phyloP scores from a whole-genome alignment of 768 basidiomycete genomes.

The Amanita pseudoporphyria region DNA sequence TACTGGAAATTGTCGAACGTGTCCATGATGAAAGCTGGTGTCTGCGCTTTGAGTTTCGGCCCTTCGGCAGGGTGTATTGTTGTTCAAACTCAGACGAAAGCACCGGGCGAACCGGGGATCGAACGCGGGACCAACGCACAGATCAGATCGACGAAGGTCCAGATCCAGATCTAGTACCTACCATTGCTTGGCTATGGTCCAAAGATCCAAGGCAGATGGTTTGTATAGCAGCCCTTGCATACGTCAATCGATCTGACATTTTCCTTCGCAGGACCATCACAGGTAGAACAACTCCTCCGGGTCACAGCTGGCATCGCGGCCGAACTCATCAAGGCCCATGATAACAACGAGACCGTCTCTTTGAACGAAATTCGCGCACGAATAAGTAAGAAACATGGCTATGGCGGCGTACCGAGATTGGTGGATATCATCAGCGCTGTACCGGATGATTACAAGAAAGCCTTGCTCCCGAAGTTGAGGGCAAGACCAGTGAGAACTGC shows the following conservation, averaged over 20 bases:
- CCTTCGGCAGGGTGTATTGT: background rate
- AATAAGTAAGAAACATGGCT: slow-evolving; percentile 84
- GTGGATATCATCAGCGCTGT: slow-evolving; percentile 99
- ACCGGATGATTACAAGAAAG: slow-evolving; percentile 94
- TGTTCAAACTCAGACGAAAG: background rate
- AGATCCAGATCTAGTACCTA: no score
- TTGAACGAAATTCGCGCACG: slow-evolving; percentile 82
- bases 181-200: slow-evolving; percentile 4
- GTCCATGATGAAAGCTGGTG: slow-evolving; percentile 42
- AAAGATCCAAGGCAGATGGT: slow-evolving; percentile 6
- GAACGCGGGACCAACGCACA: slow-evolving; percentile 78
- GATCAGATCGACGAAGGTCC: no score
- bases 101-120: slow-evolving; percentile 65
- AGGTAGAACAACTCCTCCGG: slow-evolving; percentile 83
- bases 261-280: slow-evolving; percentile 58
- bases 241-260: background rate
- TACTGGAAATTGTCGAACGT: slow-evolving; percentile 82
- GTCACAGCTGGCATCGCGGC: slow-evolving; percentile 93
- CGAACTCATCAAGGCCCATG: slow-evolving; percentile 84
- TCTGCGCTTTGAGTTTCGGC: background rate
- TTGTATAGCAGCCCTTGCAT: background rate
- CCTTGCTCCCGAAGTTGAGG: slow-evolving; percentile 77
- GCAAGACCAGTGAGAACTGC: slow-evolving; percentile 95
- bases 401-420: slow-evolving; percentile 80
- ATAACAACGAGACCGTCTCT: slow-evolving; percentile 67